Evolutionary conservation across 1,139 yeast genomes (phyloP).

Genomic region (Kodamaea fungicola): DNA sequence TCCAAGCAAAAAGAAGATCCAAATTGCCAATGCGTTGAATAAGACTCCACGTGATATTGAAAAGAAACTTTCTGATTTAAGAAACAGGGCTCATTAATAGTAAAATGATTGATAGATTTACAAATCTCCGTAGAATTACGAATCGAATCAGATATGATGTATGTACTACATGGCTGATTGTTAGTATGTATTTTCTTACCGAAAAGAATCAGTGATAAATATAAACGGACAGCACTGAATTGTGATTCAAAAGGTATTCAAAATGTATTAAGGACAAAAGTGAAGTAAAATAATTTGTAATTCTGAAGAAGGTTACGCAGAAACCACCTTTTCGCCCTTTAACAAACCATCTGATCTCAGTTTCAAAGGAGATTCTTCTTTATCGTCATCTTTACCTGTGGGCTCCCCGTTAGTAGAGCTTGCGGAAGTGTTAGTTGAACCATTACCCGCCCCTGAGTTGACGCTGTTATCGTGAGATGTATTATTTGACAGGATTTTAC

Average conservation of each 20-base stretch:
- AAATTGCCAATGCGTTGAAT: slow-evolving; percentile 53
- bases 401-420: slow-evolving; percentile 2
- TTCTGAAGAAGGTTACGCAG: not conserved
- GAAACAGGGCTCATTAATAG: slow-evolving; percentile 40
- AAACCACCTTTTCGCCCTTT: slow-evolving; percentile 4
- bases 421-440: slow-evolving; percentile 1
- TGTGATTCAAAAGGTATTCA: no score
- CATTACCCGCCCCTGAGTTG: not conserved
- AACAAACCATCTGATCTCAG: slow-evolving; percentile 6
- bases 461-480: slow-evolving; percentile 3
- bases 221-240: not conserved
- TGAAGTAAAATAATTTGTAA: not conserved
- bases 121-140: no score
- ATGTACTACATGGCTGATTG: no score
- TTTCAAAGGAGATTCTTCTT: slow-evolving; percentile 18
- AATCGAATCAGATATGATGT: no score
- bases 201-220: no score
- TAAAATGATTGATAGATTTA: no score
- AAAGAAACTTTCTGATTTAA: slow-evolving; percentile 55
- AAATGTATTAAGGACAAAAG: not conserved
- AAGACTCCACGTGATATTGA: slow-evolving; percentile 59
- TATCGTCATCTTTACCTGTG: slow-evolving; percentile 9
- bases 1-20: slow-evolving; percentile 34
- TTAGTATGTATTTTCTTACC: no score
- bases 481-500: slow-evolving; percentile 17